These are phyloP conservation scores for Sorghum bicolor DNA, from an alignment of 176 grass and related monocot species.

Conservation along the genomic window Sorghum_bicolor_NCBIv3 NC_012877.2:10747501-10748000, in stretches of 20 bases:
- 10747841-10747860: neutral
- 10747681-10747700: neutral
- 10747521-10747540: conserved; percentile 61
- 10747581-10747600: conserved; percentile 1
- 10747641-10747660: neutral
- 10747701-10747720: neutral
- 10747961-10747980: no score
- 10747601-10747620: neutral
- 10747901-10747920: no score
- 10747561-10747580: neutral
- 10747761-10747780: neutral
- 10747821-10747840: neutral
- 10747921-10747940: no score
- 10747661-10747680: neutral
- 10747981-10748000: no score
- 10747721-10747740: neutral
- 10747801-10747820: neutral
- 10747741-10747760: neutral
- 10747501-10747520: conserved; percentile 60
- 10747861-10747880: neutral
- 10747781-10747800: neutral
- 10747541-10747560: neutral
- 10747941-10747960: no score
- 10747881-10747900: neutral
- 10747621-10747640: neutral